These are phyloP conservation scores for Ascodesmis nigricans DNA, from an alignment of 495 filamentous ascomycete species.

Conservation along the genomic window DNA sequence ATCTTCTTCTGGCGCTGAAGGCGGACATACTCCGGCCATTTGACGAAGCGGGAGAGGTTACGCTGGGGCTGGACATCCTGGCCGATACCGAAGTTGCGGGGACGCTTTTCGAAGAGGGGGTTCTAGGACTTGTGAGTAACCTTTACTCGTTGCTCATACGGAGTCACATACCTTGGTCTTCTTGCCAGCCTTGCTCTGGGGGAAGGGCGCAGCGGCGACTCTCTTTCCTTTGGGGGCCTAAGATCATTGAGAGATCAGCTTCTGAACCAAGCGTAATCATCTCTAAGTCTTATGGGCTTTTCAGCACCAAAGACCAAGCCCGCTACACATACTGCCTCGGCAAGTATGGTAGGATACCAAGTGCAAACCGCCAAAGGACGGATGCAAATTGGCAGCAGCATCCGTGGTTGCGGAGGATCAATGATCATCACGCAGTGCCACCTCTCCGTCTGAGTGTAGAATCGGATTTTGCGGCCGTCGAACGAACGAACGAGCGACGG, in stretches of 20 bases:
- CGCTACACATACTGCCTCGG: too few relatives aligned
- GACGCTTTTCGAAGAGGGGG: conserved; percentile 94
- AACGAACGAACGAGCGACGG: too few relatives aligned
- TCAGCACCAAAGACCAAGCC: too few relatives aligned
- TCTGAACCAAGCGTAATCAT: too few relatives aligned
- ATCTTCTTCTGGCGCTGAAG: conserved; percentile 99
- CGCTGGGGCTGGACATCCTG: conserved; percentile 95
- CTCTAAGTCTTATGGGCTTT: too few relatives aligned
- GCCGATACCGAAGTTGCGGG: conserved; percentile 96
- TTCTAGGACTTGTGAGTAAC: conserved; percentile 51
- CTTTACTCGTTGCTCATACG: conserved; percentile 25
- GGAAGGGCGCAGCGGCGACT: conserved; percentile 87
- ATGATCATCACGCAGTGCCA: too few relatives aligned
- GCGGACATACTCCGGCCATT: conserved; percentile 97
- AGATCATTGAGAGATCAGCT: conserved; percentile 86
- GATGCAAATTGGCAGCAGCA: too few relatives aligned
- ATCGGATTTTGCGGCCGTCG: too few relatives aligned
- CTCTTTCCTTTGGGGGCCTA: conserved; percentile 98
- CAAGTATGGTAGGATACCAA: too few relatives aligned
- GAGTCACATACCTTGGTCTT: conserved; percentile 72
- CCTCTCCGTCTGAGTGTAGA: too few relatives aligned
- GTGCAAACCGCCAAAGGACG: too few relatives aligned
- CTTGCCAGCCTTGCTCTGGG: conserved; percentile 86
- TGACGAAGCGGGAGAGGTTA: conserved; percentile 97
- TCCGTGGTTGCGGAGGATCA: too few relatives aligned